These are phyloP conservation scores for Yarrowia hollandica DNA, from an alignment of 805 yeast species.

Conservation along the genomic window DNA sequence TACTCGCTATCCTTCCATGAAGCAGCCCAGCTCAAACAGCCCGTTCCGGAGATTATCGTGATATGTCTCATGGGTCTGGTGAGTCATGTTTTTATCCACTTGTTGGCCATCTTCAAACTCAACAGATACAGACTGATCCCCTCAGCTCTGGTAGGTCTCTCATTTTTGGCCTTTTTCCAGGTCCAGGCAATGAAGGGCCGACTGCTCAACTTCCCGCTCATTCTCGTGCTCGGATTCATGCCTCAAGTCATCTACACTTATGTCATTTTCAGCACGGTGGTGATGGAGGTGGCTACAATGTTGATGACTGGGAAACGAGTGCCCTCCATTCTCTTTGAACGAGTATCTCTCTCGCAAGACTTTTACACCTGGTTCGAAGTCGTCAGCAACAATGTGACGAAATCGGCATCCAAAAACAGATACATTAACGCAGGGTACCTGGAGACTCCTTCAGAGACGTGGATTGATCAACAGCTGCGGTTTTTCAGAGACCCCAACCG, in stretches of 20 bases:
- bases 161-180: constrained; percentile 52
- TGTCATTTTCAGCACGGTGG: constrained; percentile 43
- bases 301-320: constrained; percentile 20
- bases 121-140: constrained; percentile 62
- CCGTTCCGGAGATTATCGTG: constrained; percentile 53
- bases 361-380: constrained; percentile 21
- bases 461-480: constrained; percentile 7
- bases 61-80: constrained; percentile 57
- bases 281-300: constrained; percentile 13
- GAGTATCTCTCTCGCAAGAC: background rate
- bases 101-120: constrained; percentile 56
- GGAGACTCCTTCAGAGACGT: constrained; percentile 17
- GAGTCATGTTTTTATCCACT: constrained; percentile 62
- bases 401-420: constrained; percentile 17
- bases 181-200: constrained; percentile 46
- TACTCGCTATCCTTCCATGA: constrained; percentile 77
- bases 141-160: constrained; percentile 58
- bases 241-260: constrained; percentile 63
- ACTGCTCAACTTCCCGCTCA: constrained; percentile 53
- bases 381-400: constrained; percentile 6
- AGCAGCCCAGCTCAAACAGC: constrained; percentile 53
- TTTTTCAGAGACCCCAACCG: background rate
- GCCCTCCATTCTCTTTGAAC: constrained; percentile 21
- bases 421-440: constrained; percentile 15
- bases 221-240: constrained; percentile 57